phyloP scores from a whole-genome alignment of 305 asterid species.

The Rubia tinctorum region DNA sequence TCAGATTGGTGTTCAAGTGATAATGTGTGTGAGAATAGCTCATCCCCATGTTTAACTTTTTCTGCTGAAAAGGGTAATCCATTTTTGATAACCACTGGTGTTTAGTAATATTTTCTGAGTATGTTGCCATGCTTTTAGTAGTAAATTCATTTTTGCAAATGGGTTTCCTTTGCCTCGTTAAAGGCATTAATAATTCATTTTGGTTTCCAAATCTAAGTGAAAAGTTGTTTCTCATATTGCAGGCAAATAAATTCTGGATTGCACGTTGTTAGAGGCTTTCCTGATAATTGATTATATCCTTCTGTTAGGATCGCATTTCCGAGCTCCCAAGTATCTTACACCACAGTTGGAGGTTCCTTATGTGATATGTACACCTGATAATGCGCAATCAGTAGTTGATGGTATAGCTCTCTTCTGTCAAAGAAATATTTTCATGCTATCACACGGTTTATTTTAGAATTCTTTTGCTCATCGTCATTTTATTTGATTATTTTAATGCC shows the following conservation, averaged over 20 bases:
- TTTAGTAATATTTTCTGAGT: no score
- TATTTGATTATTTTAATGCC: no score
- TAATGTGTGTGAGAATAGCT: no score
- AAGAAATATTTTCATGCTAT: no score
- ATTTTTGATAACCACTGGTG: no score
- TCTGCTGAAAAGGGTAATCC: no score
- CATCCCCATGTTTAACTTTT: no score
- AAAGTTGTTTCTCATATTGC: slow-evolving; percentile 22
- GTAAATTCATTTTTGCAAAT: background rate
- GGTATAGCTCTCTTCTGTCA: slow-evolving; percentile 36
- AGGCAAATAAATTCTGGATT: slow-evolving; percentile 79
- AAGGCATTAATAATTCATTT: background rate
- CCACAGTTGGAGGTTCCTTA: slow-evolving; percentile 61
- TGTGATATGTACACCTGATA: slow-evolving; percentile 37
- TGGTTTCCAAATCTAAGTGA: slow-evolving; percentile 16
- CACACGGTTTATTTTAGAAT: no score
- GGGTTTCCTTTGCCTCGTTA: background rate
- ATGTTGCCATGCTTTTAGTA: no score
- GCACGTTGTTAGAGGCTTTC: slow-evolving; percentile 77
- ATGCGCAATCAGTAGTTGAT: slow-evolving; percentile 26
- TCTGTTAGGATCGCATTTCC: slow-evolving; percentile 89
- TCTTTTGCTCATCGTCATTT: no score
- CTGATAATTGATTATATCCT: slow-evolving; percentile 92
- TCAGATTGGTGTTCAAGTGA: no score
- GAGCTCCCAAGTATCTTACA: slow-evolving; percentile 93